Evolutionary conservation across 305 asterid genomes (phyloP).

Genomic region (Fraxinus baroniana): DNA sequence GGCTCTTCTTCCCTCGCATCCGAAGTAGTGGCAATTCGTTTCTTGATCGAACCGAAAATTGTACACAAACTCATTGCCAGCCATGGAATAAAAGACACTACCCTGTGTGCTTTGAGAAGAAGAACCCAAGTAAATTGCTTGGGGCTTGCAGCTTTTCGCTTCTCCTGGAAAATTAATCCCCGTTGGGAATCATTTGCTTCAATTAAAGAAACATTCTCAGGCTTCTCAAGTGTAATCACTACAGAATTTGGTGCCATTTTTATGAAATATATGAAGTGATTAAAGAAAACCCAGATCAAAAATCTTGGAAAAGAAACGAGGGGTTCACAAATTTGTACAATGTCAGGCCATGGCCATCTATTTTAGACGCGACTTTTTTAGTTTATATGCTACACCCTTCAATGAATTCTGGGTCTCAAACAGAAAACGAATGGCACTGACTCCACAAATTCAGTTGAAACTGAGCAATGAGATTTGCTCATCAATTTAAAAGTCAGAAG

Average conservation of each 20-base stretch:
- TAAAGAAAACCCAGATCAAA: slow-evolving; percentile 12
- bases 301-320: slow-evolving; percentile 11
- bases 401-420: slow-evolving; percentile 28
- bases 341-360: neutral
- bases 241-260: slow-evolving; percentile 80
- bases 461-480: slow-evolving; percentile 4
- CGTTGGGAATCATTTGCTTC: slow-evolving; percentile 40
- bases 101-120: slow-evolving; percentile 60
- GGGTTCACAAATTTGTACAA: neutral
- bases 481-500: too few species aligned
- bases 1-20: slow-evolving; percentile 71
- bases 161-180: slow-evolving; percentile 45
- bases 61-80: slow-evolving; percentile 33
- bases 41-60: slow-evolving; percentile 51
- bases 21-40: slow-evolving; percentile 62
- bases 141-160: slow-evolving; percentile 60
- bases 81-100: slow-evolving; percentile 60
- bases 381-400: neutral
- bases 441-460: slow-evolving; percentile 38
- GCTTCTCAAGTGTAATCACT: slow-evolving; percentile 67
- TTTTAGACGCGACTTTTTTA: neutral
- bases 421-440: slow-evolving; percentile 30
- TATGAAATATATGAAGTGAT: neutral
- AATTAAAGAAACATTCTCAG: slow-evolving; percentile 51
- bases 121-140: slow-evolving; percentile 69